Base-by-base conservation (phyloP, 768 basidiomycete genomes). In the Lentinula sp. region DNA sequence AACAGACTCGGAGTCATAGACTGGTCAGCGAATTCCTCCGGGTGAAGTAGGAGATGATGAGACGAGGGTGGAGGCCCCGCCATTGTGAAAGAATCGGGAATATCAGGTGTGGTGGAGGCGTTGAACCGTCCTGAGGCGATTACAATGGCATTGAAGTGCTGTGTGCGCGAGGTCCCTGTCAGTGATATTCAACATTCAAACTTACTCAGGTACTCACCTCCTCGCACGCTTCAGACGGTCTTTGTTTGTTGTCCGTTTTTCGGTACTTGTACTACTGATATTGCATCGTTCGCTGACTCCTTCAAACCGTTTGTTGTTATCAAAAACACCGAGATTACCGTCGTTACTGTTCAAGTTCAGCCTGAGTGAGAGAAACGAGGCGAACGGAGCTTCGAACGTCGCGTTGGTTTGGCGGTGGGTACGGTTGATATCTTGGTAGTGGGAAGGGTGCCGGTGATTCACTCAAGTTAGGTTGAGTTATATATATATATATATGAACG, bases 281-380 rank as follows among this genome's bases (percentile, higher is more conserved):
- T 73, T 66, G 18, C 66, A 55, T 0, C 71, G 65, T 59, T 81
- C 82, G 60, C 78, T 72, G 32, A 77, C 69, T 12, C 66, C 68
- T 58, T 83, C 80, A 7, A 83, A 79, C 9, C 80, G 77, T 0
- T 80, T 82, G 66, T 79, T 78, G 23, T 23, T 23, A 66, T 77
- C 81, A 1, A 73, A 73, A 2, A 74, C 60, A 32, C 72, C 66
- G 0, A 71, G 69, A 58, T 74, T 79, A 6, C 68, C 66, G 55
- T 80, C 80, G 59, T 81, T 74, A 61, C 23, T 23, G 23, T 69
- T 73, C 23, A 23, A 23, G 66, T 79, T 79, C 20, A 79, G n/a
- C n/a, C 23, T 23, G 23, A 23, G 60, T n/a, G 73, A 71, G 36
- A 75, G 75, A 64, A 69, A 75, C 2, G 76, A 76, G 9, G 77